Evolutionary conservation across 176 grass and related monocot species (phyloP).

Genomic region (Musa beccarii): DNA sequence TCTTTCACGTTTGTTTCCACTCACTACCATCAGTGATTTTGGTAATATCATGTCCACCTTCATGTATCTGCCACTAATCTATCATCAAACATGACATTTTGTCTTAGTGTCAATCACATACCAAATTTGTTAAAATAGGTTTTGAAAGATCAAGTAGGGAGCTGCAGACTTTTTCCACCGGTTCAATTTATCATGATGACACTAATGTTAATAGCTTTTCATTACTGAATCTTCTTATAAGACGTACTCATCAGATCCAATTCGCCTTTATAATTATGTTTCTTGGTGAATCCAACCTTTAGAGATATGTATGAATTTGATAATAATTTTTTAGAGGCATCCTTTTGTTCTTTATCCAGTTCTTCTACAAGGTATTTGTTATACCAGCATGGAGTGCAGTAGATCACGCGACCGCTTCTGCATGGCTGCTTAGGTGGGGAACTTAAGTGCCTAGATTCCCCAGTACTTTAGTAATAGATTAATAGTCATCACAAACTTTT

Average conservation of each 20-base stretch:
- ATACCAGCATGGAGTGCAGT: neutral
- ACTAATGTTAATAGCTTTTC: too few relatives aligned
- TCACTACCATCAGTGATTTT: neutral
- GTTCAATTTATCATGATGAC: too few relatives aligned
- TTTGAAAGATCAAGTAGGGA: too few relatives aligned
- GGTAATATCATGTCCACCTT: neutral
- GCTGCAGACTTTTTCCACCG: too few relatives aligned
- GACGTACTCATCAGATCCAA: too few relatives aligned
- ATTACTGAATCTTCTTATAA: too few relatives aligned
- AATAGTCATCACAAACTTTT: neutral
- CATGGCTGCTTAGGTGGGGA: neutral
- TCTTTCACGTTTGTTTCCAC: too few relatives aligned
- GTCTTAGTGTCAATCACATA: too few relatives aligned
- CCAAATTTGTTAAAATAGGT: too few relatives aligned
- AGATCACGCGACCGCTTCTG: neutral
- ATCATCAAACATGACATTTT: neutral
- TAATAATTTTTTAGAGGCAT: neutral
- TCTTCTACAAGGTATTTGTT: neutral
- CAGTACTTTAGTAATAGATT: neutral
- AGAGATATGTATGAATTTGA: neutral
- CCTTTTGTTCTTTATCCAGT: neutral
- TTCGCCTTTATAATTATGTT: too few relatives aligned
- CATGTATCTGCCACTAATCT: neutral
- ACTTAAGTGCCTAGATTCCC: neutral
- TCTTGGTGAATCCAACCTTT: too few relatives aligned